phyloP scores from a whole-genome alignment of 306 rosid genomes.

The Pachyrhizus erosus region DNA sequence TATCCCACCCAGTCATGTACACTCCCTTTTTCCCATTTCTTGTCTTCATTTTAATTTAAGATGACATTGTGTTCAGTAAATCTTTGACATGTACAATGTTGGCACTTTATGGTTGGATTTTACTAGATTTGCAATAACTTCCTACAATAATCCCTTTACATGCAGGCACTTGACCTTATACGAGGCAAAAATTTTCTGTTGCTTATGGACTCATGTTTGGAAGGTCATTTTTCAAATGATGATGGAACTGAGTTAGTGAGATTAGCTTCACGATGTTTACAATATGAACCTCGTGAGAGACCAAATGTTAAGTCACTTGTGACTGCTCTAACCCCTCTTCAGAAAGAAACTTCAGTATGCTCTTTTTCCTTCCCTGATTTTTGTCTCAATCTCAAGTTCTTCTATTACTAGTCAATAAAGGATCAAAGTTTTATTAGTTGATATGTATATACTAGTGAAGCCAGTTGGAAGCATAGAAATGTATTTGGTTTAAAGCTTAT shows the following conservation, averaged over 20 bases:
- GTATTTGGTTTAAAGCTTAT: conserved; percentile 42
- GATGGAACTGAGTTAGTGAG: conserved; percentile 88
- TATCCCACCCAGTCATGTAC: conserved; percentile 93
- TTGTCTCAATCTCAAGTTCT: conserved; percentile 15
- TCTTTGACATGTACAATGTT: conserved; percentile 12
- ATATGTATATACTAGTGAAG: conserved; percentile 40
- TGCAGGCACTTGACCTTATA: conserved; percentile 88
- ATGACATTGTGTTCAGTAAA: conserved; percentile 36
- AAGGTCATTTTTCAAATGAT: conserved; percentile 84
- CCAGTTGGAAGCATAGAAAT: conserved; percentile 26
- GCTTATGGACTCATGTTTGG: conserved; percentile 91
- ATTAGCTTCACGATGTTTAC: conserved; percentile 87
- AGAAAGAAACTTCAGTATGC: conserved; percentile 83
- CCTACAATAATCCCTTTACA: conserved; percentile 31
- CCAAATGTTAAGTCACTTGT: conserved; percentile 86
- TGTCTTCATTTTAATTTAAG: conserved; percentile 40
- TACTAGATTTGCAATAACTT: conserved; percentile 18
- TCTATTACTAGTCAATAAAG: conserved; percentile 1
- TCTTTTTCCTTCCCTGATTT: conserved; percentile 3
- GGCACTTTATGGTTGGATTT: conserved; percentile 6
- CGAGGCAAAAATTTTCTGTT: conserved; percentile 68
- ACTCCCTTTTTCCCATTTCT: conserved; percentile 23
- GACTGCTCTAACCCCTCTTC: conserved; percentile 79
- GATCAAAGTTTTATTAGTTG: conserved; percentile 40
- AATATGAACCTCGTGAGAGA: conserved; percentile 87